Percentiles rank a stretch among this genome's conserved stretches.
phyloP scores from a whole-genome alignment of 2,329 filamentous ascomycete species.

The Sarocladiaceae sp. region DNA sequence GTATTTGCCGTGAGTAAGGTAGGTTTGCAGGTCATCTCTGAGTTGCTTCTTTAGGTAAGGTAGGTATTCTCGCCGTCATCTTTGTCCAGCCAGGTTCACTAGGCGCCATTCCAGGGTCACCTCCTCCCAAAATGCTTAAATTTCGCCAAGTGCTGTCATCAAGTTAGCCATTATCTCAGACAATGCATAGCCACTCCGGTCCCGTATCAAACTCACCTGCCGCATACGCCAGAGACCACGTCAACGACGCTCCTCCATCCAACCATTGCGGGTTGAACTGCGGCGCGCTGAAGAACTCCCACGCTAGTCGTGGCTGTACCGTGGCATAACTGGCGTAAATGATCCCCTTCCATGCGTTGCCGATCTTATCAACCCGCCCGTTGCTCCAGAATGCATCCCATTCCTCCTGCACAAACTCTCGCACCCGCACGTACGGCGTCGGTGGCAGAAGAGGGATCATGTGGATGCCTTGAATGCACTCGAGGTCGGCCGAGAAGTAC shows the following conservation, averaged over 20 bases:
- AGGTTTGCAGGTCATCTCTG: too few relatives aligned
- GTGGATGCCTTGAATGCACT: conserved; percentile 73
- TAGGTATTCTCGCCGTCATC: too few relatives aligned
- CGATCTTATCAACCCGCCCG: conserved; percentile 56
- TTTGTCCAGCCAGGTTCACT: too few relatives aligned
- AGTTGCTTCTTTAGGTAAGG: too few relatives aligned
- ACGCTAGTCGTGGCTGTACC: conserved; percentile 63
- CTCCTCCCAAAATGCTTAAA: too few relatives aligned
- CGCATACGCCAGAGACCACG: conserved; percentile 77
- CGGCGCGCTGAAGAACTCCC: conserved; percentile 63
- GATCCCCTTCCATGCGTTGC: conserved; percentile 80
- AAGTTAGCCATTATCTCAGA: not conserved
- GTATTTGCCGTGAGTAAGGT: too few relatives aligned
- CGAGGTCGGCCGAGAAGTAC: conserved; percentile 70
- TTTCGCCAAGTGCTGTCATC: conserved; percentile 16
- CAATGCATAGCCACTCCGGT: not conserved
- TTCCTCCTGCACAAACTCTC: conserved; percentile 70
- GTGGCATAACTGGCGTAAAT: conserved; percentile 78
- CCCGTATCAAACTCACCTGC: conserved; percentile 37
- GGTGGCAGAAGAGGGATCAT: conserved; percentile 72
- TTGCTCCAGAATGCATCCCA: conserved; percentile 74
- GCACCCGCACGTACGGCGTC: conserved; percentile 59
- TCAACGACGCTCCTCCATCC: conserved; percentile 76
- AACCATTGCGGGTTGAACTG: conserved; percentile 63
- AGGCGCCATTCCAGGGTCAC: too few relatives aligned